Percentiles rank a stretch among this genome's conserved stretches.
phyloP scores from a whole-genome alignment of 495 filamentous ascomycete species.

The Tuber magnatum region DNA sequence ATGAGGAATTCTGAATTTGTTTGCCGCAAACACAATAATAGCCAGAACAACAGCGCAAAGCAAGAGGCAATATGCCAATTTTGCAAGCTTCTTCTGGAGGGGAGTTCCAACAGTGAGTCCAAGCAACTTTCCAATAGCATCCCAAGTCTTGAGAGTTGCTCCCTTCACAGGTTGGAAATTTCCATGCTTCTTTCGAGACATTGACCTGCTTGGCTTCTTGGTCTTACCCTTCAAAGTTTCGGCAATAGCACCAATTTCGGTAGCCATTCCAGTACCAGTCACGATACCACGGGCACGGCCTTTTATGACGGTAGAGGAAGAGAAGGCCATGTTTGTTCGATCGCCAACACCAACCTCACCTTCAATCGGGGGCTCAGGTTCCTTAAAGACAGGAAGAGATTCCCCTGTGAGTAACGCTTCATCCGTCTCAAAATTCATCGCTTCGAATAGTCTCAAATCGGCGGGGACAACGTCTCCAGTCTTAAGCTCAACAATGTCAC shows the following conservation, averaged over 20 bases:
- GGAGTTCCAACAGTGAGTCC: constrained; percentile 75
- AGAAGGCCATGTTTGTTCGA: constrained; percentile 62
- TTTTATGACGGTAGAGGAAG: constrained; percentile 60
- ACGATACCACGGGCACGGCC: constrained; percentile 62
- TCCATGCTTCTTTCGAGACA: constrained; percentile 59
- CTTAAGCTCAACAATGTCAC: constrained; percentile 71
- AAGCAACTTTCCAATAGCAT: constrained; percentile 59
- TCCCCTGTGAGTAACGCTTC: constrained; percentile 69
- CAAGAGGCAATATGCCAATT: constrained; percentile 68
- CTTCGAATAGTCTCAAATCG: constrained; percentile 65
- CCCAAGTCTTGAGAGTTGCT: constrained; percentile 53
- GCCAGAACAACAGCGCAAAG: constrained; percentile 65
- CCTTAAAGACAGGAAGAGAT: constrained; percentile 55
- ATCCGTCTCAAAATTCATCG: constrained; percentile 68
- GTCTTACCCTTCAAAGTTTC: constrained; percentile 54
- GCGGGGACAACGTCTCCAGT: constrained; percentile 80
- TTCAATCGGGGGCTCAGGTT: constrained; percentile 43
- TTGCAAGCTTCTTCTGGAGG: constrained; percentile 71
- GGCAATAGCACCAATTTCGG: constrained; percentile 80
- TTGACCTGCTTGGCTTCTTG: constrained; percentile 54
- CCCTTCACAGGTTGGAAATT: constrained; percentile 54
- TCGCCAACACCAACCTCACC: constrained; percentile 57
- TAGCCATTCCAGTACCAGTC: constrained; percentile 67
- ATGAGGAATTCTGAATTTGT: constrained; percentile 58
- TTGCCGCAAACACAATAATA: constrained; percentile 73